Evolutionary conservation across 441 rosid species (phyloP), one percentile per base, ranked within the genome.

Genomic region (Adansonia madagascariensis): DNA sequence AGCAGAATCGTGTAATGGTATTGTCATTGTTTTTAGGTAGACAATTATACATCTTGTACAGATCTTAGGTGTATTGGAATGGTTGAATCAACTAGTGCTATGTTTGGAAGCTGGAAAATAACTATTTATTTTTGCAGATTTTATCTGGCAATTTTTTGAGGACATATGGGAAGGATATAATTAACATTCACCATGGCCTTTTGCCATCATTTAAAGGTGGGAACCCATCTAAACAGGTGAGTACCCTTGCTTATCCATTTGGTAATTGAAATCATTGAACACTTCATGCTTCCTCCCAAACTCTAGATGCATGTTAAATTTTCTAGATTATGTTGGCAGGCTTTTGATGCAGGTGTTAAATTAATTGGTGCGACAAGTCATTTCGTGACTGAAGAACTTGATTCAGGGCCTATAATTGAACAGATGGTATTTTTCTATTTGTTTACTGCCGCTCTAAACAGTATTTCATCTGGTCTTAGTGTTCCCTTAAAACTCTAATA

Each of bases 151-250:
- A 86, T 3, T 92, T 96, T 75, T 87, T 96, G 86, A 84, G 80
- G 85, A 75, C 62, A 77, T 92, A 96, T 78, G 92, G 96, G 76
- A 96, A 92, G 85, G 98, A 94, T 87, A 79, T 92, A 79, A 94
- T 96, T 75, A 96, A 96, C 85, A 96, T 94, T 82, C 99, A 96
- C 84, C 98, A 96, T 77, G 99, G 99, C 43, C 98, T 94, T 85
- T 82, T 96, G 84, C 99, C 99, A 53, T 94, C 99, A 74, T 96
- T 96, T 82, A 94, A 86, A 84, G 98, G 98, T 12, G 87, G 97
- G 60, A 77, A 79, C 56, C 98, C 99, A 12, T 87, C 90, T 0
- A 94, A 85, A 82, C 99, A 94, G 97, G 99, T 93, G 78, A 49
- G n/a, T 47, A 64, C 52, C 73, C 69, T 31, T 74, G 71, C 59